Evolutionary conservation across 192 early-diverging fungal genomes (phyloP).

Genomic region (Backusella tarrabulga): DNA sequence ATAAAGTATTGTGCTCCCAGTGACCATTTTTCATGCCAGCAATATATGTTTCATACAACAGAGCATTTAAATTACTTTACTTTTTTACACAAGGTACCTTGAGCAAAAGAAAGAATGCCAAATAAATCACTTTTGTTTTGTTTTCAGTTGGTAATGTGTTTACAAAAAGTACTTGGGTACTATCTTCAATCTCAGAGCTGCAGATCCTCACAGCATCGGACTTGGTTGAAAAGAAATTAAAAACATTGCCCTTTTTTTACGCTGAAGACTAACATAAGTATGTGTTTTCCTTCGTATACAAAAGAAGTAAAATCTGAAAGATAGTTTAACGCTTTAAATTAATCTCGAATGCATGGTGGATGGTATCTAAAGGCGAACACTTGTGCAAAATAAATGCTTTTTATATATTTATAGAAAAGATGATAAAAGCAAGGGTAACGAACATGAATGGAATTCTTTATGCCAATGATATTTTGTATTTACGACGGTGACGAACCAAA

Average conservation of each 20-base stretch:
- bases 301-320: background rate
- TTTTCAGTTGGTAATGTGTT: background rate
- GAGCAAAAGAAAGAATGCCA: background rate
- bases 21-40: background rate
- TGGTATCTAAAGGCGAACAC: too few relatives aligned
- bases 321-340: background rate
- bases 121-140: background rate
- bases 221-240: background rate
- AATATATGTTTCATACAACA: too few relatives aligned
- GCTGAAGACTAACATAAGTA: background rate
- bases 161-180: background rate
- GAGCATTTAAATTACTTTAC: background rate
- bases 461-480: too few relatives aligned
- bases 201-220: background rate
- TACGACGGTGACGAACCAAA: too few relatives aligned
- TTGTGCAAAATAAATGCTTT: too few relatives aligned
- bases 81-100: background rate
- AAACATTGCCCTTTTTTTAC: background rate
- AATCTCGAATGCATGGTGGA: too few relatives aligned
- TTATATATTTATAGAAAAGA: too few relatives aligned
- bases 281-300: background rate
- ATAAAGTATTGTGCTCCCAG: background rate
- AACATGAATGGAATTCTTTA: too few relatives aligned
- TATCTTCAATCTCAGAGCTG: background rate
- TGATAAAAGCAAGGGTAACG: too few relatives aligned